These are phyloP conservation scores for Gloeophyllum trabeum DNA, from an alignment of 768 basidiomycete genomes.

Conservation along the genomic window DNA sequence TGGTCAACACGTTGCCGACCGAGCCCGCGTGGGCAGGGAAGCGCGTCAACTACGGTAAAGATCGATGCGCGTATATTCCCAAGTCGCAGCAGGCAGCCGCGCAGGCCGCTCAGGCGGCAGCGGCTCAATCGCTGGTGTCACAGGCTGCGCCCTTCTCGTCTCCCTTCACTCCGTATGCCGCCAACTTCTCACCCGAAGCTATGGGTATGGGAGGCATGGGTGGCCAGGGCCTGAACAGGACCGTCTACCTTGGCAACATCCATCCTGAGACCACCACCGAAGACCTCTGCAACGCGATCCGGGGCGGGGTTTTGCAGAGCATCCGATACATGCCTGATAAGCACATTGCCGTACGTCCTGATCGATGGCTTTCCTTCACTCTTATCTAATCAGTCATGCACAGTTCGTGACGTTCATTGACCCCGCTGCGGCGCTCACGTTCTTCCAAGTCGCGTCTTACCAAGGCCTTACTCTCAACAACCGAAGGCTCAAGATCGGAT, in stretches of 20 bases:
- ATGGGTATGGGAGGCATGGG: constrained; percentile 19
- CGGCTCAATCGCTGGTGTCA: constrained; percentile 58
- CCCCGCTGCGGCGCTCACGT: constrained; percentile 83
- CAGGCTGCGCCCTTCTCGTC: constrained; percentile 35
- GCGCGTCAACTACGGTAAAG: constrained; percentile 97
- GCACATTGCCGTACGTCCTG: constrained; percentile 68
- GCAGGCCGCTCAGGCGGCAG: constrained; percentile 79
- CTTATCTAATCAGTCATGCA: neutral
- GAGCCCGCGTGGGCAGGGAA: constrained; percentile 94
- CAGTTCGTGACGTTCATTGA: constrained; percentile 97
- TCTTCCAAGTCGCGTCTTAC: constrained; percentile 86
- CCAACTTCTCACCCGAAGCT: constrained; percentile 36
- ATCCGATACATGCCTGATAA: constrained; percentile 95
- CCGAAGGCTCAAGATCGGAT: constrained; percentile 91
- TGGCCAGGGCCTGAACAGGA: constrained; percentile 66
- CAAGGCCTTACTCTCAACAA: constrained; percentile 89
- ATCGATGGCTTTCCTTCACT: neutral
- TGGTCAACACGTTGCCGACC: constrained; percentile 85
- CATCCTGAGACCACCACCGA: constrained; percentile 93
- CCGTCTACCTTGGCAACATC: constrained; percentile 93
- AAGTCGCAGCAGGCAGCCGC: constrained; percentile 89
- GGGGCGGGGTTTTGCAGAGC: constrained; percentile 95
- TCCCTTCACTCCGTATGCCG: constrained; percentile 37
- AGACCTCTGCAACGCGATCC: constrained; percentile 91
- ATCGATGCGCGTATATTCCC: constrained; percentile 95